A percentile compares a stretch with the other conserved stretches of the same genome.
phyloP scores from a whole-genome alignment of 495 filamentous ascomycete genomes.

The Thermothielavioides terrestris region DNA sequence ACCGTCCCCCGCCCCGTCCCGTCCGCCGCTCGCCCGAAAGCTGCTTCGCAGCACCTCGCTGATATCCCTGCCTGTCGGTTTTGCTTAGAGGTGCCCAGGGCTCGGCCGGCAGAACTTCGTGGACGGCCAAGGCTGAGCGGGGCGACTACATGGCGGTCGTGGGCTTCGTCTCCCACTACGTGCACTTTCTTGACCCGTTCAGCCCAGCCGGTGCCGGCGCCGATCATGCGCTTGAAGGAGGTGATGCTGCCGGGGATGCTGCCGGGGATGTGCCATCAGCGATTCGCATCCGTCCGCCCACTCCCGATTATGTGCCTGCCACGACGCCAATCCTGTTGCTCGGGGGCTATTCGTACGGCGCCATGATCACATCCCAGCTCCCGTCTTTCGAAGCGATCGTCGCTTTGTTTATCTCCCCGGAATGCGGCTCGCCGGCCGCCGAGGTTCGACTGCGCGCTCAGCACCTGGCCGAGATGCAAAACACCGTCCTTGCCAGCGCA shows the following conservation, averaged over 20 bases:
- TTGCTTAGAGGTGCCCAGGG: slow-evolving; percentile 63
- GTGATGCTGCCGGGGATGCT: neutral
- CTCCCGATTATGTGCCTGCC: neutral
- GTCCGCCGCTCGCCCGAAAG: neutral
- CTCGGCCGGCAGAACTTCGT: slow-evolving; percentile 70
- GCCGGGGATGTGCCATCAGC: neutral
- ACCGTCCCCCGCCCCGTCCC: neutral
- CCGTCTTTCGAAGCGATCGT: slow-evolving; percentile 53
- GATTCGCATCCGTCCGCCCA: slow-evolving; percentile 7
- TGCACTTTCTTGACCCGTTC: slow-evolving; percentile 40
- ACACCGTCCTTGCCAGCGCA: slow-evolving; percentile 26
- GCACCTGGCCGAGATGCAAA: slow-evolving; percentile 49
- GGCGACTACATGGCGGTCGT: slow-evolving; percentile 73
- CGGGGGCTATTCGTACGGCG: slow-evolving; percentile 88
- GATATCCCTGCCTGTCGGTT: neutral
- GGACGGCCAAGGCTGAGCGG: slow-evolving; percentile 72
- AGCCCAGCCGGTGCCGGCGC: neutral
- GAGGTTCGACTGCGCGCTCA: slow-evolving; percentile 61
- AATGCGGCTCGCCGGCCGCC: slow-evolving; percentile 45
- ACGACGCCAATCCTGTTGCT: slow-evolving; percentile 43
- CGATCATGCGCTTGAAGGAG: neutral
- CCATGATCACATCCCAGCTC: slow-evolving; percentile 65
- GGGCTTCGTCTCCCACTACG: slow-evolving; percentile 67
- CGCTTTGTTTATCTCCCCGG: slow-evolving; percentile 45
- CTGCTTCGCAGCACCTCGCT: neutral